Percentiles rank a stretch among this genome's conserved stretches.
Evolutionary conservation across 306 rosid species (phyloP).

Genomic region (Sphenostylis stenocarpa): DNA sequence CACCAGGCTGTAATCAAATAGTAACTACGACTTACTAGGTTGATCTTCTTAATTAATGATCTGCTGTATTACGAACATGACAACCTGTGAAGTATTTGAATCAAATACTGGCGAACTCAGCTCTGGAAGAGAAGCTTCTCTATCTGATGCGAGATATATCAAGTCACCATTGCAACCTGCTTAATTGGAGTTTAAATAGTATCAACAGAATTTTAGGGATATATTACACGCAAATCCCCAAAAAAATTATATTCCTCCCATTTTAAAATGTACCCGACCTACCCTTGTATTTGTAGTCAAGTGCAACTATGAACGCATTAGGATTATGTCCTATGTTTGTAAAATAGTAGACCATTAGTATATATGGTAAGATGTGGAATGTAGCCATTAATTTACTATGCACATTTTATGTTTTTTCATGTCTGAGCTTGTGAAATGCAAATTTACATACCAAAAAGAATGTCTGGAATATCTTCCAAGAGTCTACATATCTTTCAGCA

Average conservation of each 20-base stretch:
- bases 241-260: neutral
- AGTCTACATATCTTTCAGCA: too few relatives aligned
- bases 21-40: neutral
- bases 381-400: too few relatives aligned
- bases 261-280: neutral
- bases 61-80: neutral
- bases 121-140: too few relatives aligned
- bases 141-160: neutral
- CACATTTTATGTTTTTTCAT: too few relatives aligned
- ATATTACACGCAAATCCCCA: neutral
- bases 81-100: neutral
- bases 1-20: neutral
- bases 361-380: too few relatives aligned
- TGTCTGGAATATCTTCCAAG: too few relatives aligned
- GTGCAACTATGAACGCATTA: neutral
- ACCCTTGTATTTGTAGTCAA: neutral
- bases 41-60: slow-evolving; percentile 20
- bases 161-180: neutral
- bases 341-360: too few relatives aligned
- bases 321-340: neutral
- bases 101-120: too few relatives aligned
- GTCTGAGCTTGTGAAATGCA: too few relatives aligned
- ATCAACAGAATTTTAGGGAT: neutral
- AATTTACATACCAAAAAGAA: too few relatives aligned
- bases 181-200: neutral